Evolutionary conservation across 2,329 filamentous ascomycete genomes (phyloP), one percentile per base, ranked within the genome.

Genomic region (Cladophialophora carrionii): DNA sequence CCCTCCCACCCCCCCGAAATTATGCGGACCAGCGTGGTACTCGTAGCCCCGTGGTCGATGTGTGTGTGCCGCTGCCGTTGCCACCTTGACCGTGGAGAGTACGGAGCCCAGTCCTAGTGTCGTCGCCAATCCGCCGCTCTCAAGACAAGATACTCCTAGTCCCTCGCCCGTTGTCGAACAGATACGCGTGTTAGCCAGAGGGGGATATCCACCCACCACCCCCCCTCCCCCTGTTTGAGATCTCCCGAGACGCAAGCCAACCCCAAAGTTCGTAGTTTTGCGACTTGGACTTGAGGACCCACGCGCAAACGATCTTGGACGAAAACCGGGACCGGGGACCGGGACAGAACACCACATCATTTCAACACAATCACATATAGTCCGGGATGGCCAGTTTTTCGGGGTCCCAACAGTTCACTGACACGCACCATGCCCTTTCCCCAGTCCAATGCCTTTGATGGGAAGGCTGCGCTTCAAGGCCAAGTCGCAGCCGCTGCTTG

Each of bases 401-500:
- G 22, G 22, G 17, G 4, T 7, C 31, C 29, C 41, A 31, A 26
- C 48, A 29, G 20, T 52, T 4, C 3, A 14, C 37, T 14, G 37
- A 58, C 43, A 34, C 22, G 22, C 29, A 60, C n/a, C 32, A 60
- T 60, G 58, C 49, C 37, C n/a, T 53, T 46, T 46, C 32, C 37
- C 34, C 24, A 24, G 57, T 22, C 26, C 57, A 51, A 54, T 57
- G 62, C 29, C 34, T 52, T 22, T 29, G 29, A 51, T 59, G 26
- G 31, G 43, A 37, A 51, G 31, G 46, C 52, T 24, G 29, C 41
- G 4, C 34, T 37, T 37, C 10, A 43, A 43, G 37, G 37, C 37
- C 37, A 51, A 59, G 55, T 59, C 57, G 64, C 62, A 60, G 60
- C 60, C 57, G 17, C 52, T n/a, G 29, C 20, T 46, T 32, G 3